Evolutionary conservation across 805 yeast species (phyloP).

Genomic region (Metschnikowia gelsemii): DNA sequence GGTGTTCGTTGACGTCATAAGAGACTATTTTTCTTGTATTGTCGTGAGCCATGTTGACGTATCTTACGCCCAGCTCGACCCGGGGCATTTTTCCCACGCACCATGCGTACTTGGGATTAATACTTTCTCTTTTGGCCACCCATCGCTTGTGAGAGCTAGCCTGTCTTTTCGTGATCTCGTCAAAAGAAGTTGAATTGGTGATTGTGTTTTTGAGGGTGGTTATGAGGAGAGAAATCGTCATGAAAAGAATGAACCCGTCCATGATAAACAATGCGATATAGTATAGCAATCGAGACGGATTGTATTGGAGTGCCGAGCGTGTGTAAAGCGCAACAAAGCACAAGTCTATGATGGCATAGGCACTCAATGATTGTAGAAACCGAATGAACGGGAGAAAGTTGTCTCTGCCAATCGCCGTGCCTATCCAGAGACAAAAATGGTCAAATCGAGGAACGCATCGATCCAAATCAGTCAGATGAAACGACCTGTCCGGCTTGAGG

Average conservation of each 20-base stretch:
- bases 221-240: conserved; percentile 43
- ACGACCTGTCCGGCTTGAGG: conserved; percentile 65
- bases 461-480: conserved; percentile 58
- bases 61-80: conserved; percentile 38
- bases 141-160: conserved; percentile 32
- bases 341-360: conserved; percentile 33
- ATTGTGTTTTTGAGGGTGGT: conserved; percentile 47
- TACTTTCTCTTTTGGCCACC: conserved; percentile 13
- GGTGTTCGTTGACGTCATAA: conserved; percentile 29
- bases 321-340: conserved; percentile 27
- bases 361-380: conserved; percentile 41
- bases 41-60: conserved; percentile 40
- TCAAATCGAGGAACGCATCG: conserved; percentile 74
- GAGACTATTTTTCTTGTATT: conserved; percentile 39
- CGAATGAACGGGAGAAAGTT: conserved; percentile 64
- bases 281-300: conserved; percentile 42
- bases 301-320: conserved; percentile 21
- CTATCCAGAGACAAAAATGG: conserved; percentile 81
- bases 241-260: conserved; percentile 44
- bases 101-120: conserved; percentile 5
- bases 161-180: conserved; percentile 44
- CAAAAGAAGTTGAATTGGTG: conserved; percentile 57
- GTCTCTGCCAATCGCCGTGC: conserved; percentile 63
- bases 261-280: conserved; percentile 48
- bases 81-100: conserved; percentile 22